Evolutionary conservation across 1,139 yeast species (phyloP).

Genomic region (Debaryomyces robertsiae): DNA sequence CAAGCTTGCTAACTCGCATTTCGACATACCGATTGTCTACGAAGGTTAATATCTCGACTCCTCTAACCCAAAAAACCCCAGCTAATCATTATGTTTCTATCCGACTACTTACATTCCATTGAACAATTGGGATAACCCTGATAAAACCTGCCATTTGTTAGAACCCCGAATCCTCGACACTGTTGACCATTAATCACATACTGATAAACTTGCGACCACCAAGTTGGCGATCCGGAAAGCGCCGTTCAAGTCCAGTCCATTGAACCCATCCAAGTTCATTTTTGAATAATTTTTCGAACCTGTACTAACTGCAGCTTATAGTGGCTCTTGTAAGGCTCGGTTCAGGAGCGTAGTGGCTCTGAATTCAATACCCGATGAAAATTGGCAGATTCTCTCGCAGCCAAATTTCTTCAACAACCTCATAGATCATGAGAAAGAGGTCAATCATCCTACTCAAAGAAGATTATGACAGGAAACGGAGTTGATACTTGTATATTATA

Average conservation of each 20-base stretch:
- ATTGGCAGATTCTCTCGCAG: constrained; percentile 6
- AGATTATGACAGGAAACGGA: too few species aligned
- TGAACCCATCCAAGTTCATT: constrained; percentile 28
- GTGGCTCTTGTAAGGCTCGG: too few species aligned
- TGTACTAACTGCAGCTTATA: not conserved
- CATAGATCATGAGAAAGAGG: not conserved
- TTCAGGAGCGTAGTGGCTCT: not conserved
- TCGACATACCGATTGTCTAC: constrained; percentile 22
- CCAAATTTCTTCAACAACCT: not conserved
- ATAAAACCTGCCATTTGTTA: constrained; percentile 42
- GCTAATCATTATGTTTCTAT: constrained; percentile 24
- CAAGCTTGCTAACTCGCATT: not conserved
- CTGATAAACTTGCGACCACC: constrained; percentile 61
- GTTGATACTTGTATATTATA: too few species aligned
- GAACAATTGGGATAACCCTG: constrained; percentile 62
- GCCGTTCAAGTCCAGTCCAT: constrained; percentile 44
- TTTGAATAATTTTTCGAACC: too few species aligned
- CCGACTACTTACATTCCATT: constrained; percentile 51
- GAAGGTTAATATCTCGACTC: not conserved
- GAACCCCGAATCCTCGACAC: constrained; percentile 13
- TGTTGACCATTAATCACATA: too few species aligned
- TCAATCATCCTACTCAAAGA: too few species aligned
- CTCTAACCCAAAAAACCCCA: not conserved
- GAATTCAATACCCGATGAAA: constrained; percentile 2
- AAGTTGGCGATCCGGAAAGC: constrained; percentile 67